These are phyloP conservation scores for Mortierella sp. DNA, from an alignment of 371 early-diverging fungal genomes.

Conservation along the genomic window DNA sequence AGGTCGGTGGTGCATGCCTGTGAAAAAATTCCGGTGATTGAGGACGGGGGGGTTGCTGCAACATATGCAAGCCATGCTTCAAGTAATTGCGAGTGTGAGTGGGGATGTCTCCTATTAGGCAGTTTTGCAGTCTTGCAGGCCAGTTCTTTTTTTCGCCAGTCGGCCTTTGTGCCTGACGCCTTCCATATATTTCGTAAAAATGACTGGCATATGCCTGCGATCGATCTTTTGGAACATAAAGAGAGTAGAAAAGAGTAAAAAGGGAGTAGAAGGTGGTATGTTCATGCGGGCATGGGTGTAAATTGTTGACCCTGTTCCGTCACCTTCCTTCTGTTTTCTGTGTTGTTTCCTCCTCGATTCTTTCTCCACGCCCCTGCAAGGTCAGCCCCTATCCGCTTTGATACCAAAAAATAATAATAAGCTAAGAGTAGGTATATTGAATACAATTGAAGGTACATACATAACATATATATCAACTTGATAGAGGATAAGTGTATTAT, in stretches of 20 bases:
- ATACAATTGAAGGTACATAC: not conserved
- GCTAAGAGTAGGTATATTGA: not conserved
- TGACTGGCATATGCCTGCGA: not conserved
- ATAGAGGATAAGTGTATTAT: not conserved
- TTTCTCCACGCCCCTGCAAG: not conserved
- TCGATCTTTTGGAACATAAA: not conserved
- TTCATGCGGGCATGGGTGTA: conserved; percentile 1
- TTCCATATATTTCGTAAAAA: too few relatives aligned
- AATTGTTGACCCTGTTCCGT: not conserved
- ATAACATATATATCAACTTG: not conserved
- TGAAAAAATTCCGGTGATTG: conserved; percentile 3
- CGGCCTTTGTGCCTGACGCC: not conserved
- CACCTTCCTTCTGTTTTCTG: not conserved
- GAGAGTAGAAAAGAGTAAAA: not conserved
- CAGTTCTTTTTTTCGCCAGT: not conserved
- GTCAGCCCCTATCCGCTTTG: not conserved
- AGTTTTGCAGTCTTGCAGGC: not conserved
- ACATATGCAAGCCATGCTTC: not conserved
- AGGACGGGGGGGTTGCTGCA: not conserved
- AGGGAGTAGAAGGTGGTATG: not conserved
- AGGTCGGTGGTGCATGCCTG: not conserved
- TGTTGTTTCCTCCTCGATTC: not conserved
- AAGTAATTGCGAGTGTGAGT: too few relatives aligned
- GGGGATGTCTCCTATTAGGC: not conserved
- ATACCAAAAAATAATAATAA: not conserved